Evolutionary conservation across 2,329 filamentous ascomycete species (phyloP).

Genomic region (Neonectria faginata): DNA sequence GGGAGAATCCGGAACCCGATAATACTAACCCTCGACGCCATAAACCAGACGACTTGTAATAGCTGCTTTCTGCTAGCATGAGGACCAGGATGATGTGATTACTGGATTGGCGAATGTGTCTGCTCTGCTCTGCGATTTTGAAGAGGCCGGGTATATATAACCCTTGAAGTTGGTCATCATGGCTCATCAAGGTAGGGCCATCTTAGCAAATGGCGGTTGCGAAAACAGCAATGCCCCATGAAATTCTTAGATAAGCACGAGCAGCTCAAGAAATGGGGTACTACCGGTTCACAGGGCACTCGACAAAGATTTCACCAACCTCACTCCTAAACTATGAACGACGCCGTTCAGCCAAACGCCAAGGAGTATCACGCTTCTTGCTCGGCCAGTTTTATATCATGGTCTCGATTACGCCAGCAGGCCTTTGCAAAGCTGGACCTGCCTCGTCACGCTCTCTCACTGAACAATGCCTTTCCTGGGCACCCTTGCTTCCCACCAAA

Average conservation of each 20-base stretch:
- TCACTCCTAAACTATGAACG: neutral
- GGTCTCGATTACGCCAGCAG: conserved; percentile 7
- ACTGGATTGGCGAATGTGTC: too few relatives aligned
- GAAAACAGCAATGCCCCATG: too few relatives aligned
- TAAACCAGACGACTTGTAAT: neutral
- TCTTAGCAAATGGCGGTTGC: too few relatives aligned
- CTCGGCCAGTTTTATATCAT: neutral
- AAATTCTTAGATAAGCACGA: too few relatives aligned
- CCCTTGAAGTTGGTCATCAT: too few relatives aligned
- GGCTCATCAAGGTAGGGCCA: too few relatives aligned
- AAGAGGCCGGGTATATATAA: too few relatives aligned
- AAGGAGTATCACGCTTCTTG: conserved; percentile 1
- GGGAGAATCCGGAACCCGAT: neutral
- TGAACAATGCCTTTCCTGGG: conserved; percentile 5
- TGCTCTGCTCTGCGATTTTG: too few relatives aligned
- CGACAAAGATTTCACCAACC: neutral
- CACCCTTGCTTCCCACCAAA: conserved; percentile 3
- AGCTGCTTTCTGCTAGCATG: neutral
- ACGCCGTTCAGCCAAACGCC: conserved; percentile 8
- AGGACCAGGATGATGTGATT: too few relatives aligned
- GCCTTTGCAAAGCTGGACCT: neutral
- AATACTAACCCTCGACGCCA: neutral
- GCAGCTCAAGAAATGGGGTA: too few relatives aligned
- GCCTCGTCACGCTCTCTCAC: neutral
- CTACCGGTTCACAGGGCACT: neutral